These are phyloP conservation scores for Rickenella mellea DNA, from an alignment of 768 basidiomycete genomes.

Conservation along the genomic window DNA sequence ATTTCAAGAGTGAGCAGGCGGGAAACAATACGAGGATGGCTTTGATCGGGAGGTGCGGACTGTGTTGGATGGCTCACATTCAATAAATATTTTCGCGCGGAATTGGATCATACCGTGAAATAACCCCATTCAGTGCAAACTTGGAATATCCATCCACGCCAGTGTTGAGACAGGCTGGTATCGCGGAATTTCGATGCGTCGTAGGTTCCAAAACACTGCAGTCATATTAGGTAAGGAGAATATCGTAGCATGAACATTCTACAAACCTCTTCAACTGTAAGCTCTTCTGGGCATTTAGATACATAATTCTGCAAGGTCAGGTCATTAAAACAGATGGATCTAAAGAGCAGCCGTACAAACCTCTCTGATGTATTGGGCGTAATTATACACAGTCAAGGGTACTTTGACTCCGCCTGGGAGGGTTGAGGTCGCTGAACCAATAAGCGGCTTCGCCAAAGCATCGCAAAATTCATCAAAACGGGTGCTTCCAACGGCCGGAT, in stretches of 20 bases:
- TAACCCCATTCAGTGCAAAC: conserved; percentile 97
- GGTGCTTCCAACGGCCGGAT: conserved; percentile 55
- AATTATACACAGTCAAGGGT: conserved; percentile 58
- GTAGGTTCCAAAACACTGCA: conserved; percentile 80
- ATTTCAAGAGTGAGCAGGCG: conserved; percentile 66
- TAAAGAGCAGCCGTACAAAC: conserved; percentile 22
- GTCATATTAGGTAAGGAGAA: neutral
- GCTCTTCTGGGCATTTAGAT: conserved; percentile 42
- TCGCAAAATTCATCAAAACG: conserved; percentile 63
- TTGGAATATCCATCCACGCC: conserved; percentile 87
- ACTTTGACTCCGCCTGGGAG: conserved; percentile 38
- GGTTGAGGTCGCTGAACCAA: conserved; percentile 17
- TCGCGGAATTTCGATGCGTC: conserved; percentile 57
- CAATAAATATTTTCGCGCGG: neutral
- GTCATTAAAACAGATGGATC: neutral
- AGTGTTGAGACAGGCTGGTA: conserved; percentile 56
- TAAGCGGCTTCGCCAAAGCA: conserved; percentile 37
- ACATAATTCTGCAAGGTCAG: conserved; percentile 36
- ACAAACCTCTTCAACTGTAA: conserved; percentile 41
- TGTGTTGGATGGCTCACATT: conserved; percentile 15
- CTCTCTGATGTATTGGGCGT: conserved; percentile 68
- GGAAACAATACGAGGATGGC: conserved; percentile 71
- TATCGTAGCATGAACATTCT: neutral
- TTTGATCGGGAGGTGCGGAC: conserved; percentile 68
- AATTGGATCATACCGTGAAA: conserved; percentile 48